These are phyloP conservation scores for Bruguiera sexangula DNA, from an alignment of 345 rosid genomes.

Conservation along the genomic window DNA sequence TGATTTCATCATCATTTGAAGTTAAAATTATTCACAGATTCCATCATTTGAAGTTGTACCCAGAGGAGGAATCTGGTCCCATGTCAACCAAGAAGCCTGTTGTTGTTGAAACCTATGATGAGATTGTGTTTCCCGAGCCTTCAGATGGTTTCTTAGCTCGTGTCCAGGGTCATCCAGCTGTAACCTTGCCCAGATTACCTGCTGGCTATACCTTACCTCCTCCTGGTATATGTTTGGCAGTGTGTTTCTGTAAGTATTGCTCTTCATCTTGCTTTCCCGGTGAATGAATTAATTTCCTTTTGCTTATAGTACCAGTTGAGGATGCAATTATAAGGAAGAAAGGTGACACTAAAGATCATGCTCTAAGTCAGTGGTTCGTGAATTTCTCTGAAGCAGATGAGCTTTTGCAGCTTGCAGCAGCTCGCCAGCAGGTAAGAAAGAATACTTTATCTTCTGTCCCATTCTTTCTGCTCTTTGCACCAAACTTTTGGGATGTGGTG, in stretches of 20 bases:
- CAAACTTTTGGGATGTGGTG: not conserved
- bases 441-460: not conserved
- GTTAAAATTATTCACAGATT: conserved; percentile 12
- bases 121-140: conserved; percentile 34
- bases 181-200: conserved; percentile 31
- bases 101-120: conserved; percentile 33
- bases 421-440: conserved; percentile 31
- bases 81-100: conserved; percentile 34
- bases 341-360: conserved; percentile 33
- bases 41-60: conserved; percentile 32
- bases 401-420: conserved; percentile 34
- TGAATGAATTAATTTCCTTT: not conserved
- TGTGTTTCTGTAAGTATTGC: not conserved
- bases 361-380: conserved; percentile 27
- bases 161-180: conserved; percentile 28
- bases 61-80: conserved; percentile 30
- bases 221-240: conserved; percentile 9
- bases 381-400: conserved; percentile 37
- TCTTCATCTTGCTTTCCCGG: conserved; percentile 9
- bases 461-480: not conserved
- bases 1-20: too few species aligned
- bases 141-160: conserved; percentile 32
- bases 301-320: conserved; percentile 23
- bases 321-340: conserved; percentile 27
- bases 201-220: conserved; percentile 30